These are phyloP conservation scores for Amylocystis lapponica DNA, from an alignment of 768 basidiomycete genomes.

Conservation along the genomic window DNA sequence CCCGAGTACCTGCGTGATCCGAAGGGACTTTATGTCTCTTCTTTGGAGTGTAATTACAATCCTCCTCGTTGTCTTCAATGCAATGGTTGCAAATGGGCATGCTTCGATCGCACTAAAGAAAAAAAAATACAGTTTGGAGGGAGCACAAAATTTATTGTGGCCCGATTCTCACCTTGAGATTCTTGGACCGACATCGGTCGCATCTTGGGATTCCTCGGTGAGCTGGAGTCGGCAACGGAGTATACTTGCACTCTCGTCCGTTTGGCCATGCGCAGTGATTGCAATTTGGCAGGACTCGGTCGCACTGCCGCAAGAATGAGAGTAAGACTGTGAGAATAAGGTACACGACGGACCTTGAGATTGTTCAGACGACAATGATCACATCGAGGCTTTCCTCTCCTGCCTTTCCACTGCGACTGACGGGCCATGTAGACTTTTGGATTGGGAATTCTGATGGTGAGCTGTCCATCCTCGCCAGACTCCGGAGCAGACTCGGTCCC, in stretches of 20 bases:
- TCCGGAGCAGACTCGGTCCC: conserved; percentile 27
- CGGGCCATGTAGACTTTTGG: conserved; percentile 62
- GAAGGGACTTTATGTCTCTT: conserved; percentile 52
- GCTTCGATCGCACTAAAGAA: conserved; percentile 60
- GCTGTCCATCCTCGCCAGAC: conserved; percentile 29
- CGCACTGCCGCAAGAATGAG: conserved; percentile 44
- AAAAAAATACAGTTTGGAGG: conserved; percentile 6
- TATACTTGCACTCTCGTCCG: conserved; percentile 64
- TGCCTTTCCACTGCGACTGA: conserved; percentile 70
- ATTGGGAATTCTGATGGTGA: conserved; percentile 64
- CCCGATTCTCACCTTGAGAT: conserved; percentile 50
- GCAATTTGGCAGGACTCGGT: conserved; percentile 63
- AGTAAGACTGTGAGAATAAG: conserved; percentile 8
- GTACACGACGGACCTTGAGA: conserved; percentile 48
- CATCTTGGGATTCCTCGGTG: conserved; percentile 72
- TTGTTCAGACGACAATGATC: conserved; percentile 70
- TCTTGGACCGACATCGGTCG: conserved; percentile 61
- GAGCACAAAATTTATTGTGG: background rate
- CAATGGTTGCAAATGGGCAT: conserved; percentile 70
- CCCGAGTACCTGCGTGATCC: conserved; percentile 33
- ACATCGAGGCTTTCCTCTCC: conserved; percentile 69
- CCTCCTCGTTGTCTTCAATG: conserved; percentile 41
- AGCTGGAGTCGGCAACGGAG: conserved; percentile 68
- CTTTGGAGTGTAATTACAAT: conserved; percentile 72
- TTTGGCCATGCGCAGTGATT: conserved; percentile 67